These are phyloP conservation scores for Curvularia sp. DNA, from an alignment of 2,329 filamentous ascomycete species.

Conservation along the genomic window DNA sequence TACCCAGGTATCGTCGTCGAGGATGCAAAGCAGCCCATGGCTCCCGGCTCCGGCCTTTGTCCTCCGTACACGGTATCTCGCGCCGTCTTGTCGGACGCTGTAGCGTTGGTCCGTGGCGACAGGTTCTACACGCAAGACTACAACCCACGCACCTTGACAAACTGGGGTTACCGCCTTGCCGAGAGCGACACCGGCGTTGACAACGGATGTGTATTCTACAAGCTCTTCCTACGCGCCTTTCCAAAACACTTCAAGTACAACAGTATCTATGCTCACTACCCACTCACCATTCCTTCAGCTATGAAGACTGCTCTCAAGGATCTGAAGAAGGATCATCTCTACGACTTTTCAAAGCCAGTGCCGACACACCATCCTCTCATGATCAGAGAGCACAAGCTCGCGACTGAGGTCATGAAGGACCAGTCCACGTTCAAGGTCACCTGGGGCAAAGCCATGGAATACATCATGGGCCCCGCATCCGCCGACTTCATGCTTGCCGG, in stretches of 20 bases:
- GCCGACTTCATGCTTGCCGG: slow-evolving; percentile 63
- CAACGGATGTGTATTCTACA: slow-evolving; percentile 85
- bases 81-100: slow-evolving; percentile 78
- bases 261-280: slow-evolving; percentile 83
- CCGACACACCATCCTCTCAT: slow-evolving; percentile 57
- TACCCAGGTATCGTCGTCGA: slow-evolving; percentile 82
- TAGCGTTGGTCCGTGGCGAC: slow-evolving; percentile 79
- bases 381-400: slow-evolving; percentile 67
- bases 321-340: slow-evolving; percentile 71
- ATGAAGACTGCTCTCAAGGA: slow-evolving; percentile 74
- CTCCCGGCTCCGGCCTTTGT: slow-evolving; percentile 73
- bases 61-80: slow-evolving; percentile 79
- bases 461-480: slow-evolving; percentile 66
- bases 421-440: slow-evolving; percentile 68
- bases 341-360: slow-evolving; percentile 71
- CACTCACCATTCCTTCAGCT: slow-evolving; percentile 73
- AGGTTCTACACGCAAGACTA: slow-evolving; percentile 80
- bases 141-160: slow-evolving; percentile 74
- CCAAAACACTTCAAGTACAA: slow-evolving; percentile 79
- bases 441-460: slow-evolving; percentile 70
- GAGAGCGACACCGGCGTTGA: slow-evolving; percentile 76
- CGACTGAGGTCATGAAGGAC: slow-evolving; percentile 68
- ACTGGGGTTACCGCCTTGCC: slow-evolving; percentile 82
- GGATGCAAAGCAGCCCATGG: slow-evolving; percentile 74
- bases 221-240: slow-evolving; percentile 80